These are phyloP conservation scores for Phytopythium cucurbitacearum DNA, from an alignment of 352 stramenopile species.

Conservation along the genomic window DNA sequence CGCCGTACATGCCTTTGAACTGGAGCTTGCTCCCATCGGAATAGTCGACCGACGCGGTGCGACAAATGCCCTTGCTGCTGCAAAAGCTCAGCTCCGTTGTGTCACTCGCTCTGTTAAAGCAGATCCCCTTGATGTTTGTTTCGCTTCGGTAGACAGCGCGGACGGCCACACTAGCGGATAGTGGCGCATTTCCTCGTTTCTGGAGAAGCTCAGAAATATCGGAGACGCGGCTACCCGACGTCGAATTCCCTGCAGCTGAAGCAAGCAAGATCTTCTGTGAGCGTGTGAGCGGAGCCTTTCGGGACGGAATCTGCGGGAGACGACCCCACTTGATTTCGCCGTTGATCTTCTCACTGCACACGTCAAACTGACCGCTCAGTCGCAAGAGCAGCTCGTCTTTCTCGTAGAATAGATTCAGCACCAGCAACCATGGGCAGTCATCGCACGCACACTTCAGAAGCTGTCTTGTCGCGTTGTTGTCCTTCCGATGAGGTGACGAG, in stretches of 20 bases:
- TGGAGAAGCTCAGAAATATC: slow-evolving; percentile 61
- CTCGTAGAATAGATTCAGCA: slow-evolving; percentile 66
- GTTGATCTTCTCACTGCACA: slow-evolving; percentile 73
- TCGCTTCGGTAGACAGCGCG: slow-evolving; percentile 78
- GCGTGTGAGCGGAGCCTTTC: slow-evolving; percentile 54
- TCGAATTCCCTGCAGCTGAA: slow-evolving; percentile 28
- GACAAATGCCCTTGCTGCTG: slow-evolving; percentile 70
- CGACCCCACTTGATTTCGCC: slow-evolving; percentile 69
- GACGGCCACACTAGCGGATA: slow-evolving; percentile 21
- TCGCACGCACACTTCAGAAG: slow-evolving; percentile 68
- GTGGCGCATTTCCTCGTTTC: slow-evolving; percentile 30
- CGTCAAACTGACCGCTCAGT: slow-evolving; percentile 62
- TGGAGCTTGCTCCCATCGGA: slow-evolving; percentile 70
- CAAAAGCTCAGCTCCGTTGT: slow-evolving; percentile 66
- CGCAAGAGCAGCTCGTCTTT: slow-evolving; percentile 73
- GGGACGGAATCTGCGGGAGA: slow-evolving; percentile 55
- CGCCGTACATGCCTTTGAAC: slow-evolving; percentile 77
- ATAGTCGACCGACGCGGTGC: slow-evolving; percentile 59
- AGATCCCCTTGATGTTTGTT: slow-evolving; percentile 81
- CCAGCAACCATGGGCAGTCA: slow-evolving; percentile 66
- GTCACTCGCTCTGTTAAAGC: slow-evolving; percentile 64
- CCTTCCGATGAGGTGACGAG: slow-evolving; percentile 16
- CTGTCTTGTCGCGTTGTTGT: slow-evolving; percentile 27
- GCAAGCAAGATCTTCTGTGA: slow-evolving; percentile 65
- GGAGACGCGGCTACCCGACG: slow-evolving; percentile 24